Base-by-base conservation (phyloP, 768 basidiomycete species). In the Boletus sensibilis region DNA sequence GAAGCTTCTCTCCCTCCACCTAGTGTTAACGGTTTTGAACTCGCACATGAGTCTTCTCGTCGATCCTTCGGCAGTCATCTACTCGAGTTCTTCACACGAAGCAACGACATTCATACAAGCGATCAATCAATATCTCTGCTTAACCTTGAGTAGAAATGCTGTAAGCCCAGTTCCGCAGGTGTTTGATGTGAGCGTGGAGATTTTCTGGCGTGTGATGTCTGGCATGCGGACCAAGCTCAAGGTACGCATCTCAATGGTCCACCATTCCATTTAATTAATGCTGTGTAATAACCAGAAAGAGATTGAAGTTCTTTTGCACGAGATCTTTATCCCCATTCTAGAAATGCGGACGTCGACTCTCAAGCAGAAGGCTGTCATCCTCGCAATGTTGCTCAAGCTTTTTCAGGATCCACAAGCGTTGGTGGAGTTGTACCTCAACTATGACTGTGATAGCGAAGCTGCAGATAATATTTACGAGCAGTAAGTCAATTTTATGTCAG, bases 381-480 rank as follows among this genome's bases (percentile, higher is more conserved):
- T 98, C 50, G 87, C 84, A 39, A 95, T 97, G 88, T 71, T 96
- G 31, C 84, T 84, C 18, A 84, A 90, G 40, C 75, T 99, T 16
- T 95, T 92, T 66, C 92, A 96, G 70, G 97, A 98, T 67, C 94
- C 97, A 2, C 97, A 98, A 71, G 94, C 96, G 10, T 78, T 99
- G 20, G 97, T 99, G 31, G 97, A 99, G 72, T 86, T 98, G 55
- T 99, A 98, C 75, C 86, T 99, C 70, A 99, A 99, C 72, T 99
- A 99, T 68, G 97, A 99, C 68, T 99, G 97, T 69, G 97, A 99
- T 67, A 84, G 93, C 56, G 88, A 93, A 56, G 93, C 96, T 5
- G 82, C 83, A 11, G 96, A 97, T 67, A 98, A 99, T 74, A 95
- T 98, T 55, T 99, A 98, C 72, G 97, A 99, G 66, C 91, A 92